Evolutionary conservation across 73 alveolate genomes (phyloP).

Genomic region (Paramecium sonneborni): DNA sequence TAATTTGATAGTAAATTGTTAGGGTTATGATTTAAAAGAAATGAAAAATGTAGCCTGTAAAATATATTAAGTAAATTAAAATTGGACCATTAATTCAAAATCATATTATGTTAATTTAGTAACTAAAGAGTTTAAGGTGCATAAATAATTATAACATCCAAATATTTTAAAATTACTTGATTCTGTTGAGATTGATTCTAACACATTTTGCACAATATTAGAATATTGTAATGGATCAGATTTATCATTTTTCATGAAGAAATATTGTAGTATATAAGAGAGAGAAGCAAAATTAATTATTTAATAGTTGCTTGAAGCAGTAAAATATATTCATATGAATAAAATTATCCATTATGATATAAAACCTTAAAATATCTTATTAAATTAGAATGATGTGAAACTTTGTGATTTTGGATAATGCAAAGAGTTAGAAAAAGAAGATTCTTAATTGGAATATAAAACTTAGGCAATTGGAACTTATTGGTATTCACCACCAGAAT

Average conservation of each 20-base stretch:
- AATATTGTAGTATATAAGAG: slow-evolving; percentile 75
- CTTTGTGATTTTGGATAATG: slow-evolving; percentile 91
- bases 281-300: slow-evolving; percentile 91
- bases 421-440: slow-evolving; percentile 79
- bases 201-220: slow-evolving; percentile 85
- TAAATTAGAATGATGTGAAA: slow-evolving; percentile 82
- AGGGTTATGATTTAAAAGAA: slow-evolving; percentile 72
- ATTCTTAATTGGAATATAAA: slow-evolving; percentile 80
- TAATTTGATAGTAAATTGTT: background rate
- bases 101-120: slow-evolving; percentile 81
- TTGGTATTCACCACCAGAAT: slow-evolving; percentile 93
- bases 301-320: slow-evolving; percentile 53
- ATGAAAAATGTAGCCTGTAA: slow-evolving; percentile 74
- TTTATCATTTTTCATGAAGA: slow-evolving; percentile 80
- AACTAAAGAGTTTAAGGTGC: slow-evolving; percentile 82
- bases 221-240: slow-evolving; percentile 90
- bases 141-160: slow-evolving; percentile 79
- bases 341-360: slow-evolving; percentile 88
- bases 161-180: slow-evolving; percentile 82
- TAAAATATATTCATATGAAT: slow-evolving; percentile 70
- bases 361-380: slow-evolving; percentile 87
- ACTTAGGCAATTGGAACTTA: slow-evolving; percentile 90
- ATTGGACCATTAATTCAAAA: slow-evolving; percentile 67
- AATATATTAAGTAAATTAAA: slow-evolving; percentile 65
- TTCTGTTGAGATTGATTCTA: slow-evolving; percentile 85